Conservation (phyloP, 306 rosid species). For the Lupinus albus region DNA sequence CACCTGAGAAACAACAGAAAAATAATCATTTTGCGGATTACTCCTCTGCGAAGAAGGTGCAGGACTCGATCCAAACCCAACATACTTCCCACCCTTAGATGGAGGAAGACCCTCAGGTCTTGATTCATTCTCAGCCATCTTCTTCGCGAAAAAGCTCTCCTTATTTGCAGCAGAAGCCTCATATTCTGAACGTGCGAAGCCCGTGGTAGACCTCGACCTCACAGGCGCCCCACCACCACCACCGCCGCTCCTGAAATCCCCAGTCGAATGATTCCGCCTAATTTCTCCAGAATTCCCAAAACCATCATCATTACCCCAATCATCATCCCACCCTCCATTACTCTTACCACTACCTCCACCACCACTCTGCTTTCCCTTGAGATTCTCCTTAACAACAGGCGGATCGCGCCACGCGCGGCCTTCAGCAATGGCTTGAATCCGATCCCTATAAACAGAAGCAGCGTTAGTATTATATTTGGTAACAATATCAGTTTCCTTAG, state of each 20-base stretch:
- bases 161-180: constrained; percentile 87
- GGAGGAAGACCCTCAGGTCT: constrained; percentile 83
- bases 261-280: constrained; percentile 70
- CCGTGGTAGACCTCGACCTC: constrained; percentile 76
- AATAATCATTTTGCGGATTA: constrained; percentile 60
- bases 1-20: constrained; percentile 93
- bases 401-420: constrained; percentile 90
- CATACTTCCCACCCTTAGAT: constrained; percentile 89
- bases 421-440: constrained; percentile 80
- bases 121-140: constrained; percentile 72
- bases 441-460: constrained; percentile 72
- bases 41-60: constrained; percentile 50
- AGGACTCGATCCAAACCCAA: constrained; percentile 78
- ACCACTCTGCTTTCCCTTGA: constrained; percentile 56
- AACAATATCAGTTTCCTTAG: constrained; percentile 78
- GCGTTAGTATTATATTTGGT: constrained; percentile 80
- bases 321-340: constrained; percentile 73
- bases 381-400: constrained; percentile 62
- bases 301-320: constrained; percentile 69
- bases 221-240: constrained; percentile 47
- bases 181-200: constrained; percentile 61
- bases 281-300: constrained; percentile 55
- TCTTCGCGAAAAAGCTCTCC: constrained; percentile 71
- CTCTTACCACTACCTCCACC: constrained; percentile 32
- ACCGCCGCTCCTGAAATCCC: constrained; percentile 60